Conservation (phyloP, 371 early-diverging fungal genomes). For the Capillidium heterosporum region DNA sequence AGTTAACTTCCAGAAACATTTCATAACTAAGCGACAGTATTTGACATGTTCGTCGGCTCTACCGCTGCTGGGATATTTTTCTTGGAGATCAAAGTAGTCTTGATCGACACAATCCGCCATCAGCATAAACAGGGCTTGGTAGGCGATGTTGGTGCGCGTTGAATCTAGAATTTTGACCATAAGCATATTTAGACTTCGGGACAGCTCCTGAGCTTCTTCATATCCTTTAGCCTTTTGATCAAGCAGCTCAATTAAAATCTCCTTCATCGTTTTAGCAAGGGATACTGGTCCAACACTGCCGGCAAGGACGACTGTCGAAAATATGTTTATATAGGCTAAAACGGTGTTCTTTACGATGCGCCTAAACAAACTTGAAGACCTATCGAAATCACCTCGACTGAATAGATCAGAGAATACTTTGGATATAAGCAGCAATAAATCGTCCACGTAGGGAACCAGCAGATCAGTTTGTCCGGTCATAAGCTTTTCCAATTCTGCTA, state of each 20-base stretch:
- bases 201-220: background rate
- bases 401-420: background rate
- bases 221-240: background rate
- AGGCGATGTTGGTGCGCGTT: background rate
- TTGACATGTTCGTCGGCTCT: background rate
- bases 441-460: background rate
- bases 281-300: background rate
- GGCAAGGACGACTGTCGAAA: background rate
- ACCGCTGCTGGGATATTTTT: background rate
- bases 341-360: background rate
- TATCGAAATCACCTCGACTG: background rate
- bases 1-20: constrained; percentile 1
- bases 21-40: background rate
- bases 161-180: background rate
- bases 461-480: background rate
- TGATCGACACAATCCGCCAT: background rate
- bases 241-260: background rate
- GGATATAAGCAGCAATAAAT: background rate
- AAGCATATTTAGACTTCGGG: background rate
- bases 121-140: background rate
- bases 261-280: background rate
- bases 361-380: background rate
- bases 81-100: background rate
- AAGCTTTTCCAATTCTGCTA: background rate
- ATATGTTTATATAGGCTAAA: background rate